These are phyloP conservation scores for Magnusiomyces fungicola DNA, from an alignment of 1,139 yeast species.

Conservation along the genomic window DNA sequence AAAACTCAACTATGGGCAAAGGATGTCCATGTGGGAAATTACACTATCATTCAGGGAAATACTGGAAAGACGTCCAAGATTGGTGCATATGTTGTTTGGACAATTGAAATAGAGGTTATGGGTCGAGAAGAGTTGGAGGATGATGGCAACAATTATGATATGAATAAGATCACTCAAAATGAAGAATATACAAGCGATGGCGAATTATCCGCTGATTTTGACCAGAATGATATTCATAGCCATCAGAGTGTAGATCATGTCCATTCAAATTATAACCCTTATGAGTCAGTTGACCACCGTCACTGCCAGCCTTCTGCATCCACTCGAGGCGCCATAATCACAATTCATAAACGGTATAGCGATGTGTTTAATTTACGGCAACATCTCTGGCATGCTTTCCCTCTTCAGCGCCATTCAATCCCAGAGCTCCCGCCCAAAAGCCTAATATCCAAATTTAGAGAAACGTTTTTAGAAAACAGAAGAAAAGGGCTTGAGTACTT, in stretches of 20 bases:
- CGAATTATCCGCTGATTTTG: not conserved
- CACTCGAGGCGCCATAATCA: constrained; percentile 44
- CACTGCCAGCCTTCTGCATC: no score
- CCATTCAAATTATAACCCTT: not conserved
- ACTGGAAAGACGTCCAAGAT: constrained; percentile 18
- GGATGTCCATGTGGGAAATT: constrained; percentile 36
- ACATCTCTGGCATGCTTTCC: constrained; percentile 37
- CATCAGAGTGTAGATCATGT: not conserved
- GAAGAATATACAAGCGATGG: not conserved
- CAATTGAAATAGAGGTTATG: constrained; percentile 31
- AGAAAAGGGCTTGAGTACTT: constrained; percentile 70
- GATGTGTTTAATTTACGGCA: constrained; percentile 51
- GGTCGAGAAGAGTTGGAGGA: not conserved
- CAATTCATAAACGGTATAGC: constrained; percentile 53
- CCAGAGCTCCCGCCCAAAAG: constrained; percentile 67
- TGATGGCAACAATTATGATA: no score
- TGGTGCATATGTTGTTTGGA: constrained; percentile 39
- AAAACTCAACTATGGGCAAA: constrained; percentile 34
- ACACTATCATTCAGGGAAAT: constrained; percentile 35
- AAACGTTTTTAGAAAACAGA: constrained; percentile 53
- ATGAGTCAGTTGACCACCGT: no score
- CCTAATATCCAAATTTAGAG: constrained; percentile 43
- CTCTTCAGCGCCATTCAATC: constrained; percentile 38
- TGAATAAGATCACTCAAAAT: not conserved
- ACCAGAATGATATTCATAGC: not conserved